Evolutionary conservation across 306 rosid species (phyloP), one percentile per base, ranked within the genome.

Genomic region (Prunus mume): DNA sequence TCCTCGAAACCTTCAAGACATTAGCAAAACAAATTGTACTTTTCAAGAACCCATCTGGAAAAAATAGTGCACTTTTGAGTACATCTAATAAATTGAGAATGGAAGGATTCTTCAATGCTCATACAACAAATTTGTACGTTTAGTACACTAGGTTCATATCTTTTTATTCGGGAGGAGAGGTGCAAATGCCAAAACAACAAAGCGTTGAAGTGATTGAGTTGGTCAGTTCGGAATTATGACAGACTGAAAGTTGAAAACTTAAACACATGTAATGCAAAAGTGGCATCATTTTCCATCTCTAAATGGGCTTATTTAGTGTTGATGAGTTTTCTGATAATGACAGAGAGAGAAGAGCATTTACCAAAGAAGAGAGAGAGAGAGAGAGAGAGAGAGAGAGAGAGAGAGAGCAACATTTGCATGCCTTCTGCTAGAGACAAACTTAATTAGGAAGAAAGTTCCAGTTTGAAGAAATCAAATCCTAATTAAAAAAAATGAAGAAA

Each of bases 1-100:
- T 90, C 84, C 95, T 90, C 62, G 95, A 87, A 5, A 94, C 98
- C 98, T 94, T 81, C 78, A 86, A 83, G 46, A 83, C 34, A 76
- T 51, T 24, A 83, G 55, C 66, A 54, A 76, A 54, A 49, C 43
- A 38, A 34, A 38, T 7, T 38, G 2, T 38, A 6, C 43, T 38
- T 38, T 38, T 38, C 43, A 38, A 7, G 43, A 38, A 7, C 43
- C 43, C 43, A 38, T 38, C 7, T 38, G 43, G 43, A 38, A 38
- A 38, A 38, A 38, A 38, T 38, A 38, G 43, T 38, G 9, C 43
- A 38, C 43, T 7, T 38, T 38, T 38, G 9, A 38, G 43, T 38
- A 38, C 43, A 38, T 38, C 9, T 38, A 38, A 38, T 38, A 38
- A 38, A 38, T 38, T 38, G 43, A 38, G 43, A 38, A 38, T 38